phyloP scores from a whole-genome alignment of 2,329 filamentous ascomycete genomes.

The Septoria linicola region DNA sequence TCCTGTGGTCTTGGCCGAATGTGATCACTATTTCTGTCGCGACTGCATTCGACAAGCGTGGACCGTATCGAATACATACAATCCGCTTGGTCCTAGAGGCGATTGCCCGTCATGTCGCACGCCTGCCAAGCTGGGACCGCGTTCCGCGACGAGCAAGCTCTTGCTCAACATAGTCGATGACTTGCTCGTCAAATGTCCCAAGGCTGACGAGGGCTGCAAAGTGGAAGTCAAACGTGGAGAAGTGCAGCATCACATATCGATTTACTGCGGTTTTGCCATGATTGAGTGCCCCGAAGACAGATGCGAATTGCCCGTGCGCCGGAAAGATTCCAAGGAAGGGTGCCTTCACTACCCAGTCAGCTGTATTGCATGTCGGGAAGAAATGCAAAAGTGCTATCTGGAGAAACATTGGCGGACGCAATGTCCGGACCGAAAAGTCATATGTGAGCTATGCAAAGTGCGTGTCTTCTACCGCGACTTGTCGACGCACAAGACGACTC shows the following conservation, averaged over 20 bases:
- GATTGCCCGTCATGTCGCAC: constrained; percentile 60
- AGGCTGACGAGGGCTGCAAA: constrained; percentile 53
- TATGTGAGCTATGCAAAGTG: constrained; percentile 46
- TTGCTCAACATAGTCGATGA: constrained; percentile 63
- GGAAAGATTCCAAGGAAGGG: constrained; percentile 54
- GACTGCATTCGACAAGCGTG: constrained; percentile 56
- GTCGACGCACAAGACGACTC: constrained; percentile 42
- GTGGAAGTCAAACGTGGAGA: constrained; percentile 56
- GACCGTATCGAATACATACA: constrained; percentile 38
- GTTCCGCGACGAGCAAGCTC: constrained; percentile 48
- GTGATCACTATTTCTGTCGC: constrained; percentile 64
- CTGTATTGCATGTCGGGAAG: constrained; percentile 54
- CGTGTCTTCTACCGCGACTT: constrained; percentile 45
- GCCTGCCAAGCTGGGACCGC: constrained; percentile 40
- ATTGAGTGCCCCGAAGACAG: constrained; percentile 53
- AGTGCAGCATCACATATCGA: constrained; percentile 59
- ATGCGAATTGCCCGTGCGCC: constrained; percentile 54
- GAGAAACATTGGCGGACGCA: constrained; percentile 43
- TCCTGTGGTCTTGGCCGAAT: constrained; percentile 56
- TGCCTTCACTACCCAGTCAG: constrained; percentile 56
- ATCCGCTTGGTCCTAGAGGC: constrained; percentile 34
- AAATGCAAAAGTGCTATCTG: constrained; percentile 56
- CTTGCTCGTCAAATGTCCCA: constrained; percentile 59
- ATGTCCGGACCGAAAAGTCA: constrained; percentile 52
- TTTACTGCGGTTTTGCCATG: constrained; percentile 58